phyloP scores from a whole-genome alignment of 805 yeast genomes.

The Cephaloascus fragrans region DNA sequence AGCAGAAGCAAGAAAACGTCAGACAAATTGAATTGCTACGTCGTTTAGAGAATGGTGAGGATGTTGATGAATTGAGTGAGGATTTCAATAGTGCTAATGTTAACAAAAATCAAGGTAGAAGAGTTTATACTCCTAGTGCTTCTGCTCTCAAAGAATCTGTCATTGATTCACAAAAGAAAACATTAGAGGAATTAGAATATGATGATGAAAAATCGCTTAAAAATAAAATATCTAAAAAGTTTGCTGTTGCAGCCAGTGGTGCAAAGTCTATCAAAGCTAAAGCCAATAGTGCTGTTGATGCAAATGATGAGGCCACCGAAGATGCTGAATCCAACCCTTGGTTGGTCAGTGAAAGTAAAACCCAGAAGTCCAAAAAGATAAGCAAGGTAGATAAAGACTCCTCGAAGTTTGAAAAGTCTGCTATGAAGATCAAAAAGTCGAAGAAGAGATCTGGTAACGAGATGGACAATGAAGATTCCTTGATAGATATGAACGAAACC shows the following conservation, averaged over 20 bases:
- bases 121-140: constrained; percentile 65
- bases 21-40: constrained; percentile 42
- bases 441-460: constrained; percentile 20
- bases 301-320: constrained; percentile 8
- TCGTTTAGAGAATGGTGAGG: constrained; percentile 31
- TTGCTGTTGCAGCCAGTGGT: constrained; percentile 9
- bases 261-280: constrained; percentile 11
- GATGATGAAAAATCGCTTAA: constrained; percentile 40
- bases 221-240: constrained; percentile 23
- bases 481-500: constrained; percentile 44
- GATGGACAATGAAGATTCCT: constrained; percentile 24
- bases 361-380: constrained; percentile 21
- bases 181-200: constrained; percentile 33
- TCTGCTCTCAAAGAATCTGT: constrained; percentile 24
- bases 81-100: constrained; percentile 35
- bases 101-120: constrained; percentile 63
- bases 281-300: constrained; percentile 19
- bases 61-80: constrained; percentile 18
- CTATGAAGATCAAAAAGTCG: constrained; percentile 26
- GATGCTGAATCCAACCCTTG: constrained; percentile 25
- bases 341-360: constrained; percentile 14
- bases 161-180: constrained; percentile 21
- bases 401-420: constrained; percentile 25
- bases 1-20: constrained; percentile 49
- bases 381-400: constrained; percentile 23